phyloP scores from a whole-genome alignment of 2,329 filamentous ascomycete species.

The Ceratocystis cubensis region DNA sequence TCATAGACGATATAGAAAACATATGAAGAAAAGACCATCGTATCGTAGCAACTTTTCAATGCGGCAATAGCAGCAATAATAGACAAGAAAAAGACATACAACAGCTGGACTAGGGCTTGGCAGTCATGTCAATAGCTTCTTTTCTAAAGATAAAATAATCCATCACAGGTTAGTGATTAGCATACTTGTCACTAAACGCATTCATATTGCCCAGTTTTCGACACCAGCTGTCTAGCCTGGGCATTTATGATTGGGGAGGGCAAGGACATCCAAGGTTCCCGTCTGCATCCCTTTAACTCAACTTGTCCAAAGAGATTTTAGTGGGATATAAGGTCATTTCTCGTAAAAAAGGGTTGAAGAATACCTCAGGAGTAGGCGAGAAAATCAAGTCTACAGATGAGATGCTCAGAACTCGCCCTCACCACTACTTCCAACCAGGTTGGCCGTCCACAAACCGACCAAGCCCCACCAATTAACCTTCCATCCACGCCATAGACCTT shows the following conservation, averaged over 20 bases:
- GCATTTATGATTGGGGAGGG: neutral
- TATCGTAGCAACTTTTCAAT: neutral
- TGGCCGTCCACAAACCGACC: slow-evolving; percentile 60
- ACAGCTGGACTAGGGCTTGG: neutral
- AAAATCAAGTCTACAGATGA: neutral
- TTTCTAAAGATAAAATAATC: neutral
- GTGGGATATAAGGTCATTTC: neutral
- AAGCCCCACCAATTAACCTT: slow-evolving; percentile 68
- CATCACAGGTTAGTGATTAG: neutral
- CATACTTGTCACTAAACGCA: no score
- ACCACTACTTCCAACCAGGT: slow-evolving; percentile 48
- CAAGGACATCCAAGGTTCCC: neutral
- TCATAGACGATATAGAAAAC: neutral
- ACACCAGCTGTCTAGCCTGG: neutral
- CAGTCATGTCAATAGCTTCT: neutral
- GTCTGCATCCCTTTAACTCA: neutral
- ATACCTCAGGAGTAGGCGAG: neutral
- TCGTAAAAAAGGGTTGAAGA: neutral
- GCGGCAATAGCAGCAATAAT: neutral
- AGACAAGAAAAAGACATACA: neutral
- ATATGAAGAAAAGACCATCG: neutral
- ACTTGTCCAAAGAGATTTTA: neutral
- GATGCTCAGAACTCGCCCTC: slow-evolving; percentile 44
- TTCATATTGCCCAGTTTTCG: no score
- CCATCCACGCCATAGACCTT: slow-evolving; percentile 62